phyloP scores from a whole-genome alignment of 208 protist species.

The Novymonas esmeraldas region DNA sequence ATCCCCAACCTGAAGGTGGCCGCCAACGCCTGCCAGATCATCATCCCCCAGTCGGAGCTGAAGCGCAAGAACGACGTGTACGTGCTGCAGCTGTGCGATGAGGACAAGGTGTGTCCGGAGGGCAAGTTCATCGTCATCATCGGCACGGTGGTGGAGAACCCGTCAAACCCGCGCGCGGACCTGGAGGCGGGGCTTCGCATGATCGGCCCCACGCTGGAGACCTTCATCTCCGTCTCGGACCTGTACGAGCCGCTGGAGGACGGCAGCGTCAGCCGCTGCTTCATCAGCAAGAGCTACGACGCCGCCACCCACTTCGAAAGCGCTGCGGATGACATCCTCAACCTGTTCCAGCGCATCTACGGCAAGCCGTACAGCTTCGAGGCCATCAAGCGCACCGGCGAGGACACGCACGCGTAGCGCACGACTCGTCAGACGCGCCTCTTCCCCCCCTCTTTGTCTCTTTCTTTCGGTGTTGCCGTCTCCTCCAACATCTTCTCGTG shows the following conservation, averaged over 20 bases:
- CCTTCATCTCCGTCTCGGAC: constrained; percentile 90
- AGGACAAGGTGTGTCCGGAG: constrained; percentile 96
- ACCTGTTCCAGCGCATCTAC: constrained; percentile 97
- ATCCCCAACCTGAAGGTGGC: constrained; percentile 81
- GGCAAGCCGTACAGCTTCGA: constrained; percentile 93
- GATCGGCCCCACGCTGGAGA: constrained; percentile 92
- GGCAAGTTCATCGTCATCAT: constrained; percentile 98
- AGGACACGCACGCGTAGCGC: constrained; percentile 38
- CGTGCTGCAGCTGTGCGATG: constrained; percentile 92
- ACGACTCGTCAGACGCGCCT: too few species aligned
- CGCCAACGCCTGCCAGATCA: constrained; percentile 95
- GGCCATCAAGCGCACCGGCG: constrained; percentile 56
- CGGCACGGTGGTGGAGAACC: constrained; percentile 97
- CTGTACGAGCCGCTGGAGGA: constrained; percentile 93
- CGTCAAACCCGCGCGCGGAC: constrained; percentile 92
- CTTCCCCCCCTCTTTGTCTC: too few species aligned
- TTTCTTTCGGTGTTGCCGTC: too few species aligned
- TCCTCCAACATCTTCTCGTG: too few species aligned
- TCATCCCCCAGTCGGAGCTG: constrained; percentile 97
- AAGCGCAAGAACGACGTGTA: constrained; percentile 98
- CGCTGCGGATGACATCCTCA: constrained; percentile 96
- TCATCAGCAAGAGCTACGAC: constrained; percentile 97
- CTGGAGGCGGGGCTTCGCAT: constrained; percentile 93
- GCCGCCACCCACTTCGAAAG: constrained; percentile 99
- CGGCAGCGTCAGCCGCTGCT: constrained; percentile 90